Evolutionary conservation across 345 rosid species (phyloP).

Genomic region (Rhodomyrtus tomentosa): DNA sequence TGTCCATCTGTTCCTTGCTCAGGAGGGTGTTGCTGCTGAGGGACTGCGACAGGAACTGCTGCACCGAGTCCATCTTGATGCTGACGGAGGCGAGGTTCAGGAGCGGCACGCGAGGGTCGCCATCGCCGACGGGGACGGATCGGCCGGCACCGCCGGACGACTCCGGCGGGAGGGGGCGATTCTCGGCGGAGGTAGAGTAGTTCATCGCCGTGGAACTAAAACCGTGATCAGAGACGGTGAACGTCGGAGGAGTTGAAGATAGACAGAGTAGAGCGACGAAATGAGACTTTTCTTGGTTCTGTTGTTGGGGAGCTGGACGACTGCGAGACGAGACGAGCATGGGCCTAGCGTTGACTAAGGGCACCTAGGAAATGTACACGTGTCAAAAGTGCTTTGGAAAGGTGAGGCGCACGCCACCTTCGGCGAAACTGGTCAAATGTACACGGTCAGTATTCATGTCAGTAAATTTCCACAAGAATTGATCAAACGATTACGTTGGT

Average conservation of each 20-base stretch:
- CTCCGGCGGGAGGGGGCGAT: not conserved
- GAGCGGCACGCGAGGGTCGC: slow-evolving; percentile 3
- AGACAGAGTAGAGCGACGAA: not conserved
- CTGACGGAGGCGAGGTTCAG: slow-evolving; percentile 8
- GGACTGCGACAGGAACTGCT: slow-evolving; percentile 6
- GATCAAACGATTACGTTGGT: too few relatives aligned
- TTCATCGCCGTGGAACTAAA: not conserved
- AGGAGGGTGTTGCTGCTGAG: slow-evolving; percentile 4
- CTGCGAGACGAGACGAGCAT: not conserved
- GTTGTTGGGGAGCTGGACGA: not conserved
- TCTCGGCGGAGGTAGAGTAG: not conserved
- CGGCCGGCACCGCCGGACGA: not conserved
- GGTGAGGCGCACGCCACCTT: not conserved
- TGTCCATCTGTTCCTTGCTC: slow-evolving; percentile 1
- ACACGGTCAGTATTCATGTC: too few relatives aligned
- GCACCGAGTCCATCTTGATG: slow-evolving; percentile 9
- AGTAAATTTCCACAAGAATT: too few relatives aligned
- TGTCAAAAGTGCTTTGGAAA: not conserved
- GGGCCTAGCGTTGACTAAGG: not conserved
- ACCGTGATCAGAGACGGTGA: not conserved
- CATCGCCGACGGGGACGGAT: not conserved
- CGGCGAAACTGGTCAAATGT: too few relatives aligned
- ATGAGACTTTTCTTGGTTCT: not conserved
- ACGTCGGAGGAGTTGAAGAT: not conserved
- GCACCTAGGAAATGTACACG: not conserved